Evolutionary conservation across 2,329 filamentous ascomycete genomes (phyloP), one percentile per base, ranked within the genome.

Genomic region (Sporothrix luriei): DNA sequence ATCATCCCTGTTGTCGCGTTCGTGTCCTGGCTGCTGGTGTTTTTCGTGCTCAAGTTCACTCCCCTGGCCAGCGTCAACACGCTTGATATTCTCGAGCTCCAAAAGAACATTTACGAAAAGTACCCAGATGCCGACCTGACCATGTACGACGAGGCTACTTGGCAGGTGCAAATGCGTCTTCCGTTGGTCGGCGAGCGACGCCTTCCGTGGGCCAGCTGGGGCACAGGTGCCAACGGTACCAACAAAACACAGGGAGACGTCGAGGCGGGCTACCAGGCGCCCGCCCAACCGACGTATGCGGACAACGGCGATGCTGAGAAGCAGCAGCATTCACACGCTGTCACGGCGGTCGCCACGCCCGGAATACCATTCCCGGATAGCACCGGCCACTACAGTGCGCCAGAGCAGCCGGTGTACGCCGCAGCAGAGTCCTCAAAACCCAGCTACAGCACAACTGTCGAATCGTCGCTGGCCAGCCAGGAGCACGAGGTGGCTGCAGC

Each of bases 1-100:
- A 57, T 76, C 51, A 73, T 76, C 43, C 74, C 75, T 5, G 72
- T 69, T 19, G 40, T 72, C 4, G 46, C 71, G 5, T 33, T 57
- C 5, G 62, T 24, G n/a, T 69, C 71, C 3, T 68, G 52, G 52
- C 48, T 76, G 55, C 72, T 74, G 11, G 55, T 75, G 14, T 66
- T 70, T 7, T 14, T 73, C 11, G 46, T 65, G 11, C 62, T 72
- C 49, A 72, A 52, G 33, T 73, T 65, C 68, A 72, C 71, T 55
- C 57, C 67, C 16, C 46, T 68, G 13, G 57, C 66, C 26, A 72
- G 68, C 40, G 72, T 71, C 61, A 69, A 70, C 55, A 55, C 69
- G 3, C 68, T 73, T 13, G 72, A 73, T 33, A 69, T 71, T 11
- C 61, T 73, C 51, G 71, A 72, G 71, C 68, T 72, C 43, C 71